Evolutionary conservation across 1,139 yeast species (phyloP), one percentile per base, ranked within the genome.

Genomic region (Saccharomycopsis hybrid): DNA sequence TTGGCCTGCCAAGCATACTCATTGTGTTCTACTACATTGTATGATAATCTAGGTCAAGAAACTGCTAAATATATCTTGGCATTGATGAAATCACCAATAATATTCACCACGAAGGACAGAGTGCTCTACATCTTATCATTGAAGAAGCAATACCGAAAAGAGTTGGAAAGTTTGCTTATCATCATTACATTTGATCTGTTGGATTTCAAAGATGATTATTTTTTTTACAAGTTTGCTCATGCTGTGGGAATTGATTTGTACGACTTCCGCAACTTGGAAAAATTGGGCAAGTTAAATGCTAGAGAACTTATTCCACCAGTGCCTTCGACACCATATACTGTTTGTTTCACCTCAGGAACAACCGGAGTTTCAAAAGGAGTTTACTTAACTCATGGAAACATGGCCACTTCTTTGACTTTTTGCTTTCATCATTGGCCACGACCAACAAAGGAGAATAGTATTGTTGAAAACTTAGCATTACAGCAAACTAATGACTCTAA

Each of bases 281-380:
- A 61, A 32, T 60, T 72, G 38, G 80, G 80, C 27, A 61, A 64
- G 49, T 11, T 30, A 3, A 48, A 58, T 35, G 70, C 71, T 9
- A 56, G 56, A 8, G 60, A 60, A 4, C 69, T 65, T 47, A 59
- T 68, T 41, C 63, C 69, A 1, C 76, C 80, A 29, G 60, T 54
- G 3, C 73, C 78, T 2, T 67, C 70, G 1, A 63, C 76, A 11
- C 56, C 68, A 29, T 74, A 72, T 59, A 73, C 79, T 29, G 68
- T 76, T 50, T 71, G 76, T 27, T 76, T 74, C 62, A 76, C 81
- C 8, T 73, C 78, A 2, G 81, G 81, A 39, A 82, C 90, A 27
- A 82, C 90, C 3, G 89, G 89, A 13, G 64, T 71, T 50, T 90
- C 90, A 18, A 84, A 84, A 63, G 90, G 90, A 45, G 90, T 81